A percentile compares a stretch with the other conserved stretches of the same genome.
These are phyloP conservation scores for Populus hybrid DNA, from an alignment of 441 rosid genomes.

Conservation along the genomic window DNA sequence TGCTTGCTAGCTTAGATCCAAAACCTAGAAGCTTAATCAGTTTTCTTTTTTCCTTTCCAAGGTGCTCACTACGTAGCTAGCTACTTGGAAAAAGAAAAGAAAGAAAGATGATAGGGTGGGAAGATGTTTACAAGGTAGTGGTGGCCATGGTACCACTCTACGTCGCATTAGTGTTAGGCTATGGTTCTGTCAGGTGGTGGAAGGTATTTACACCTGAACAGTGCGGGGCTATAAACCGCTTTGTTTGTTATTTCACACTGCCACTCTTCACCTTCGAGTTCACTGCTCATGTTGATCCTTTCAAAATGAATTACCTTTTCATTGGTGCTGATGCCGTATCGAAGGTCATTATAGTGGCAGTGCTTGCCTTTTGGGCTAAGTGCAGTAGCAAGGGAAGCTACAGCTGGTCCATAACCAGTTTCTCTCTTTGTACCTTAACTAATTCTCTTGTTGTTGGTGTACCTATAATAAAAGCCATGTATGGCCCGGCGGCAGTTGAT, in stretches of 20 bases:
- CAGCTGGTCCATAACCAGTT: constrained; percentile 84
- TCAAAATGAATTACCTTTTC: constrained; percentile 65
- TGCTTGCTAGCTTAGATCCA: no score
- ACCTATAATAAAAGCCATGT: constrained; percentile 80
- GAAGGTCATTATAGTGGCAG: constrained; percentile 56
- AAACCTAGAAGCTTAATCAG: no score
- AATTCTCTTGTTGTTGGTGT: constrained; percentile 86
- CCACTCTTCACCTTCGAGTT: constrained; percentile 82
- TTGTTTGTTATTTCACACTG: constrained; percentile 81
- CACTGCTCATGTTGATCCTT: constrained; percentile 78
- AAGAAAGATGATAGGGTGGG: constrained; percentile 68
- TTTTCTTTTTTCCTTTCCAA: no score
- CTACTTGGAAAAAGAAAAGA: not conserved
- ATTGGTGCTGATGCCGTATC: constrained; percentile 74
- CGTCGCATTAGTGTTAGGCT: constrained; percentile 73
- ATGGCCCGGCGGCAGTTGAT: constrained; percentile 65
- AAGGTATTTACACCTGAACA: constrained; percentile 65
- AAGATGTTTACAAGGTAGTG: constrained; percentile 73
- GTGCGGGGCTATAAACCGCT: constrained; percentile 66
- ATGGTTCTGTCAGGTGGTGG: constrained; percentile 96
- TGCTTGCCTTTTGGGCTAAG: constrained; percentile 71
- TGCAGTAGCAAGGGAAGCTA: constrained; percentile 70
- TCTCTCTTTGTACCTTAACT: constrained; percentile 70
- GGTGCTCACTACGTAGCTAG: no score
- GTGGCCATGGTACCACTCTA: constrained; percentile 85